A percentile compares a stretch with the other conserved stretches of the same genome.
Evolutionary conservation across 140 eudicot species (phyloP).

Genomic region (Stevia rebaudiana): DNA sequence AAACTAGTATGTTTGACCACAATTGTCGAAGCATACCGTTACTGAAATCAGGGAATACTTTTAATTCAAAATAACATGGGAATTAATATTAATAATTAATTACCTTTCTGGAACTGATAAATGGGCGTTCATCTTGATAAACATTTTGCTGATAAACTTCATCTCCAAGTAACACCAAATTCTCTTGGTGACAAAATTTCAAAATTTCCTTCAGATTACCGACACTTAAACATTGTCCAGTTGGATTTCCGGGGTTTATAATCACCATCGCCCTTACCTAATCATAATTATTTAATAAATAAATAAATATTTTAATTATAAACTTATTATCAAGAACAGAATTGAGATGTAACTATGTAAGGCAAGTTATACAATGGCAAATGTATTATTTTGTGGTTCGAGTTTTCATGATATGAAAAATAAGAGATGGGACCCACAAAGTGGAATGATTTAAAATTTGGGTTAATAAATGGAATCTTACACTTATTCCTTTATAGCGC

Average conservation of each 20-base stretch:
- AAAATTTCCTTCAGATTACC: constrained; percentile 67
- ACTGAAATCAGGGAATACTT: not conserved
- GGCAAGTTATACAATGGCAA: not conserved
- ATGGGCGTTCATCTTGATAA: constrained; percentile 97
- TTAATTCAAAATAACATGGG: not conserved
- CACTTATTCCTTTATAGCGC: constrained; percentile 74
- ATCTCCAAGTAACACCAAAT: constrained; percentile 75
- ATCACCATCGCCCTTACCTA: constrained; percentile 99
- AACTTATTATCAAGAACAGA: constrained; percentile 6
- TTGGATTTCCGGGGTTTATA: constrained; percentile 98
- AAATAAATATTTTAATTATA: no score
- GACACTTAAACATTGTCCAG: constrained; percentile 90
- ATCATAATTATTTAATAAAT: not conserved
- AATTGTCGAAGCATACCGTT: not conserved
- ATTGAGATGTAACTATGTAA: not conserved
- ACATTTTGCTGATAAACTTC: constrained; percentile 98
- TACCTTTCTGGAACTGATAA: constrained; percentile 89
- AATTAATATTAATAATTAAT: constrained; percentile 14
- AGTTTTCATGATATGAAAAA: constrained; percentile 7
- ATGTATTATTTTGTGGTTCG: constrained; percentile 4
- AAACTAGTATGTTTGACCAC: constrained; percentile 7
- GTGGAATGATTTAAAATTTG: constrained; percentile 1
- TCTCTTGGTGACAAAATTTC: constrained; percentile 72
- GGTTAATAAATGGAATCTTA: constrained; percentile 31
- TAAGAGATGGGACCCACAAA: constrained; percentile 11